Conservation (phyloP, 495 filamentous ascomycete species). For the Parmelia sp. region DNA sequence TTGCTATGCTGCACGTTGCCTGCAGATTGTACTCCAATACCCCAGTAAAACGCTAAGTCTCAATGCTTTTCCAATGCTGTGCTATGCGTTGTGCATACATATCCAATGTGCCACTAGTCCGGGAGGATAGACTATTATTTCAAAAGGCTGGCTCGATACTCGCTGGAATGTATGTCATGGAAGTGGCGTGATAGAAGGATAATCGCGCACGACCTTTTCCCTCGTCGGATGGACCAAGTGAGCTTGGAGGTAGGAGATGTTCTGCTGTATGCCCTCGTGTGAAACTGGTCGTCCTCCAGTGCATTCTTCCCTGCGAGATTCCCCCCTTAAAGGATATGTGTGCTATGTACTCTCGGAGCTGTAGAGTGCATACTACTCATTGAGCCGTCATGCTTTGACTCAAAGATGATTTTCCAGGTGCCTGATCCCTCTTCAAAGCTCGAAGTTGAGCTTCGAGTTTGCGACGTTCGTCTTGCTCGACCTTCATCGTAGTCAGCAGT, state of each 20-base stretch:
- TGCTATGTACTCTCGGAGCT: neutral
- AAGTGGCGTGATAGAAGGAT: neutral
- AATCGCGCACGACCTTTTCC: too few relatives aligned
- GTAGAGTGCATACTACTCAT: constrained; percentile 29
- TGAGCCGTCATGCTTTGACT: constrained; percentile 45
- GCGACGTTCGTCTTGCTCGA: constrained; percentile 66
- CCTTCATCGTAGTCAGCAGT: constrained; percentile 35
- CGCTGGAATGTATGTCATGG: neutral
- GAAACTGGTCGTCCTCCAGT: neutral
- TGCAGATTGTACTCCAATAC: neutral
- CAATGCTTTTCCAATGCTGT: neutral
- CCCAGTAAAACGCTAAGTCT: neutral
- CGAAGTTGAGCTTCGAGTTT: constrained; percentile 56
- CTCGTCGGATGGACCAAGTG: neutral
- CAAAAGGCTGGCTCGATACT: neutral
- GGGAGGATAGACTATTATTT: neutral
- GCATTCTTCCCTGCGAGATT: neutral
- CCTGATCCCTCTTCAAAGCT: constrained; percentile 48
- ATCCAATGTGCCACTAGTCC: neutral
- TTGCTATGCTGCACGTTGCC: neutral
- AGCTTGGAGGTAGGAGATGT: neutral
- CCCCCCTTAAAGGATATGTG: neutral
- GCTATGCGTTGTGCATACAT: neutral
- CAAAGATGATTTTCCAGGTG: constrained; percentile 46
- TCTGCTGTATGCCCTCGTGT: neutral